A percentile compares a stretch with the other conserved stretches of the same genome.
Conservation (phyloP, 805 yeast species). For the Metschnikowia baotianmanensis region DNA sequence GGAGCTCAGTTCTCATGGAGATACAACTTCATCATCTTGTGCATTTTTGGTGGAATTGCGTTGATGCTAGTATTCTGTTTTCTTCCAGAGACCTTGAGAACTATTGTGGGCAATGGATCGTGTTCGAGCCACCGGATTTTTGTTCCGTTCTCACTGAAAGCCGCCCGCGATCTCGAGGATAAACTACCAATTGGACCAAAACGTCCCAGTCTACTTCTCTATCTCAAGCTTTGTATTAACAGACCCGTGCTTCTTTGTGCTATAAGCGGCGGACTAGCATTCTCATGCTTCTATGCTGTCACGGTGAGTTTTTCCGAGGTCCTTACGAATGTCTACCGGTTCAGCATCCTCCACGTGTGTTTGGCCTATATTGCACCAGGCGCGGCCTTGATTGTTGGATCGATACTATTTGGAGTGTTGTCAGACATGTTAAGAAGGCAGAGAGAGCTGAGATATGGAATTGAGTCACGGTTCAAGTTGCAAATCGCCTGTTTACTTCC, state of each 20-base stretch:
- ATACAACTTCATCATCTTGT: conserved; percentile 34
- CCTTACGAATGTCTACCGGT: conserved; percentile 37
- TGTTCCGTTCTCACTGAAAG: conserved; percentile 16
- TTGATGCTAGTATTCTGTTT: conserved; percentile 26
- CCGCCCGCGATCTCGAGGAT: neutral
- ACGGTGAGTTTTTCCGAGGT: conserved; percentile 48
- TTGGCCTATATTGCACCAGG: conserved; percentile 56
- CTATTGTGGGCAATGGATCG: conserved; percentile 38
- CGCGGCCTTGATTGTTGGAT: conserved; percentile 45
- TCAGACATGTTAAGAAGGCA: conserved; percentile 40
- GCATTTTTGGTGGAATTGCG: conserved; percentile 26
- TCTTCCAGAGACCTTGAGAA: conserved; percentile 41
- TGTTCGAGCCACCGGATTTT: conserved; percentile 17
- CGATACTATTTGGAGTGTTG: conserved; percentile 47
- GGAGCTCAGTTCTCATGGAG: conserved; percentile 31
- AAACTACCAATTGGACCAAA: conserved; percentile 40
- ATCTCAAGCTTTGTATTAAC: conserved; percentile 36
- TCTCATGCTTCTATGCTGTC: conserved; percentile 54
- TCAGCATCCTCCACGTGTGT: conserved; percentile 35
- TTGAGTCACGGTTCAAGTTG: conserved; percentile 46
- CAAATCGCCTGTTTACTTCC: conserved; percentile 44
- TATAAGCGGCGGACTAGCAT: conserved; percentile 47
- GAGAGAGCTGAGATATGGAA: conserved; percentile 32
- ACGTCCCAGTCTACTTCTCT: conserved; percentile 34
- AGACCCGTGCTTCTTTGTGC: conserved; percentile 48